Conservation (phyloP, 305 asterid genomes). For the Fraxinus dipetala region DNA sequence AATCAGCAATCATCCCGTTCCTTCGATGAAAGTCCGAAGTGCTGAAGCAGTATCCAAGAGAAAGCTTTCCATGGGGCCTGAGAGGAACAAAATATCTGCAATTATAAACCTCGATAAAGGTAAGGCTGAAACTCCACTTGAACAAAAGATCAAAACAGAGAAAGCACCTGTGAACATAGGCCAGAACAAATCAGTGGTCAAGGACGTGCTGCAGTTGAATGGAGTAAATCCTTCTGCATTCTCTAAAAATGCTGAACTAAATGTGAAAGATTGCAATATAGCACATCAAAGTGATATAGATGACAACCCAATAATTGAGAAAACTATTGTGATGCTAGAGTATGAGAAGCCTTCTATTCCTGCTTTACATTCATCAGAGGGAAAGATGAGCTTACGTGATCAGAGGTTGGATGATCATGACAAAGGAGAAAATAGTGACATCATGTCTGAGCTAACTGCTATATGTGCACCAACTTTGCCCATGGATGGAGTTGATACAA, state of each 20-base stretch:
- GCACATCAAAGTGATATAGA: constrained; percentile 50
- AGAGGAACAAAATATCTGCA: constrained; percentile 72
- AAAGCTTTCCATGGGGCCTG: constrained; percentile 62
- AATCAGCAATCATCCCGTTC: constrained; percentile 39
- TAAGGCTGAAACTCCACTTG: constrained; percentile 82
- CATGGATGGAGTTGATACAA: constrained; percentile 37
- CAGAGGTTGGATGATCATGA: constrained; percentile 27
- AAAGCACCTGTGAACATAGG: constrained; percentile 33
- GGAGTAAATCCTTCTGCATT: constrained; percentile 40
- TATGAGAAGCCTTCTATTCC: constrained; percentile 58
- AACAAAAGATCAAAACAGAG: constrained; percentile 65
- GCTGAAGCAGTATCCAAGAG: constrained; percentile 50
- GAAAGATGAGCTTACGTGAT: constrained; percentile 27
- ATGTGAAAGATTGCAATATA: constrained; percentile 29
- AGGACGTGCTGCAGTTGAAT: constrained; percentile 32
- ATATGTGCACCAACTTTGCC: constrained; percentile 42
- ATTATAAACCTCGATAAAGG: constrained; percentile 73
- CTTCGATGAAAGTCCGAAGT: constrained; percentile 47
- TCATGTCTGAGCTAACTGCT: constrained; percentile 33
- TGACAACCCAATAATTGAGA: constrained; percentile 76
- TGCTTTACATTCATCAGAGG: constrained; percentile 35
- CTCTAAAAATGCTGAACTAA: constrained; percentile 35
- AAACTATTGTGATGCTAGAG: constrained; percentile 73
- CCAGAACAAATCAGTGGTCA: constrained; percentile 33
- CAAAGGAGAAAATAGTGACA: constrained; percentile 33